Evolutionary conservation across 2,329 filamentous ascomycete genomes (phyloP).

Genomic region (Gnomoniopsis smithogilvyi): DNA sequence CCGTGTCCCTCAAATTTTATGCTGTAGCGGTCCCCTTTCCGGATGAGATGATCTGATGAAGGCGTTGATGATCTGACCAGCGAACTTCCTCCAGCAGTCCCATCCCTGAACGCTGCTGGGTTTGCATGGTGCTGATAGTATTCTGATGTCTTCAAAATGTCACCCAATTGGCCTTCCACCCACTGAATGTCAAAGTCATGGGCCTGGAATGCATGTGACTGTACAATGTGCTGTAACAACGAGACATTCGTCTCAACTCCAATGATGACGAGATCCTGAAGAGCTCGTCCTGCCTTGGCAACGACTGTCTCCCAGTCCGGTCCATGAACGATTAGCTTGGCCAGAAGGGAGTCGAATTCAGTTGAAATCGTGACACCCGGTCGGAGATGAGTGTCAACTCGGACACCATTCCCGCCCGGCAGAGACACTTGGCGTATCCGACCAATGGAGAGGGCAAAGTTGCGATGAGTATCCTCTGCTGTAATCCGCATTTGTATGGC

Average conservation of each 20-base stretch:
- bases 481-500: constrained; percentile 56
- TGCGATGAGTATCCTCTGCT: constrained; percentile 49
- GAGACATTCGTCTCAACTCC: constrained; percentile 58
- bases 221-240: constrained; percentile 51
- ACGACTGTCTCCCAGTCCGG: constrained; percentile 49
- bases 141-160: background rate
- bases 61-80: background rate
- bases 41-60: constrained; percentile 1
- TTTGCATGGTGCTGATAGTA: background rate
- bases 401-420: constrained; percentile 54
- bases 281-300: constrained; percentile 49
- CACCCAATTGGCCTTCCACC: background rate
- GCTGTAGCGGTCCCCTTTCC: constrained; percentile 6
- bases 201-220: constrained; percentile 44
- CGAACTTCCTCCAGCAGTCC: background rate
- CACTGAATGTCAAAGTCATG: constrained; percentile 25
- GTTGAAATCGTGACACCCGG: constrained; percentile 42
- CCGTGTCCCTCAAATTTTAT: background rate
- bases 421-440: constrained; percentile 53
- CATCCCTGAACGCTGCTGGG: background rate
- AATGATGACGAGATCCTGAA: constrained; percentile 51
- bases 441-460: constrained; percentile 58
- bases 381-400: constrained; percentile 55
- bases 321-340: constrained; percentile 57
- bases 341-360: constrained; percentile 57